Base-by-base conservation (phyloP, 768 basidiomycete species). In the Roridomyces roridus region DNA sequence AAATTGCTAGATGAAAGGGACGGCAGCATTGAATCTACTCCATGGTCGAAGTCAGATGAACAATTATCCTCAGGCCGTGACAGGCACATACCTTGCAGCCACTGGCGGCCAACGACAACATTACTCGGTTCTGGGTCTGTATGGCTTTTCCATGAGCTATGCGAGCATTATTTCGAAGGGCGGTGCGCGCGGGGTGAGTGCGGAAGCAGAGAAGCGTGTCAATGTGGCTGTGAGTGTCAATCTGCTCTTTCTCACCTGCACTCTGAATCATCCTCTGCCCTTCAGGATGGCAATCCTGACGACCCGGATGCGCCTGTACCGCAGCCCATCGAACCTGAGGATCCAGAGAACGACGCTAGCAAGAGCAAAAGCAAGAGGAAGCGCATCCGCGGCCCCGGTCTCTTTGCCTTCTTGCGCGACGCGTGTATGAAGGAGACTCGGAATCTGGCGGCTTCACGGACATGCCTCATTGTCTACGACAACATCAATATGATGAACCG, bases 401-500 rank as follows among this genome's bases (percentile, higher is more conserved):
- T 43, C 2, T 39, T 55, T 10, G 20, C 12, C 6, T 7, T 14
- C 5, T 46, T 55, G 5, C 36, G 21, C 9, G 10, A 42, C 7
- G 54, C 46, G 6, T 55, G 54, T 29, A 55, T 6, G 2, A 9
- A 20, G 2, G 44, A 45, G 1, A 37, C 60, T 2, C 62, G 55
- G 1, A 6, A 11, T 2, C n/a, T 66, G 12, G 67, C 66, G 2
- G 12, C 15, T 0, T 43, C 48, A 2, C 28, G 42, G 2, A 20
- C 59, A 1, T 54, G 59, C n/a, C 37, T 18, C 0, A 25, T 48
- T 37, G 55, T 65, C 6, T 74, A 71, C 46, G 68, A 74, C 57
- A 74, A 72, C 44, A 68, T 72, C 40, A 74, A 74, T 40, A 47
- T 68, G 50, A 43, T 68, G 34, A 55, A 55, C 20, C 58, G 62